These are phyloP conservation scores for Colletotrichum scovillei DNA, from an alignment of 2,329 filamentous ascomycete genomes.

Conservation along the genomic window DNA sequence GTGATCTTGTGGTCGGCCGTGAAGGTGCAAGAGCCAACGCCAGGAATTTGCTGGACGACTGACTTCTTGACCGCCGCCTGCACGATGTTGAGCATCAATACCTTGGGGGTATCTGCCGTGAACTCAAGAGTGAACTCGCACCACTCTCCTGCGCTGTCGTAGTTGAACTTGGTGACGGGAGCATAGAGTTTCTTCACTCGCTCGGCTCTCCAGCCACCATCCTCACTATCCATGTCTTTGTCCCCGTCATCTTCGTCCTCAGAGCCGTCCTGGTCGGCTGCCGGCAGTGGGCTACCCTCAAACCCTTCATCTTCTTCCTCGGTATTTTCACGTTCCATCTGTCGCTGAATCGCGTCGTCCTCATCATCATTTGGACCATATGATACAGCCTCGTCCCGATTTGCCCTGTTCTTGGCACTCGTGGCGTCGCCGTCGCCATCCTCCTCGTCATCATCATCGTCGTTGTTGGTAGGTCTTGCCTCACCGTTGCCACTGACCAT, in stretches of 20 bases:
- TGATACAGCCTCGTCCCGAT: slow-evolving; percentile 83
- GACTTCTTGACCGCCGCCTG: slow-evolving; percentile 82
- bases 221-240: slow-evolving; percentile 55
- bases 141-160: slow-evolving; percentile 80
- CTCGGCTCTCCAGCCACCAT: slow-evolving; percentile 61
- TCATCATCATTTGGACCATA: slow-evolving; percentile 95
- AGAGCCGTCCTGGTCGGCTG: slow-evolving; percentile 30
- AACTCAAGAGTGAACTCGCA: slow-evolving; percentile 89
- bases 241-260: slow-evolving; percentile 49
- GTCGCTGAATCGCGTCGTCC: slow-evolving; percentile 78
- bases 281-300: slow-evolving; percentile 58
- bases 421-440: slow-evolving; percentile 84
- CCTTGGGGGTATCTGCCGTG: slow-evolving; percentile 83
- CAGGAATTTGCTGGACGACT: slow-evolving; percentile 87
- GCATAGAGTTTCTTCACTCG: slow-evolving; percentile 72
- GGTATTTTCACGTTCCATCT: slow-evolving; percentile 68
- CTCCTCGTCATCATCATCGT: slow-evolving; percentile 76
- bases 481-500: slow-evolving; percentile 55
- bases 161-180: slow-evolving; percentile 81
- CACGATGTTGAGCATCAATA: slow-evolving; percentile 92
- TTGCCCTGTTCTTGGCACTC: slow-evolving; percentile 77
- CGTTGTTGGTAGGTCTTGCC: slow-evolving; percentile 56
- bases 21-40: slow-evolving; percentile 78
- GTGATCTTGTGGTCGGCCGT: slow-evolving; percentile 68
- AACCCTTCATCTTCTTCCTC: slow-evolving; percentile 64